Evolutionary conservation across 768 basidiomycete species (phyloP).

Genomic region (Coprinellus micaceus): DNA sequence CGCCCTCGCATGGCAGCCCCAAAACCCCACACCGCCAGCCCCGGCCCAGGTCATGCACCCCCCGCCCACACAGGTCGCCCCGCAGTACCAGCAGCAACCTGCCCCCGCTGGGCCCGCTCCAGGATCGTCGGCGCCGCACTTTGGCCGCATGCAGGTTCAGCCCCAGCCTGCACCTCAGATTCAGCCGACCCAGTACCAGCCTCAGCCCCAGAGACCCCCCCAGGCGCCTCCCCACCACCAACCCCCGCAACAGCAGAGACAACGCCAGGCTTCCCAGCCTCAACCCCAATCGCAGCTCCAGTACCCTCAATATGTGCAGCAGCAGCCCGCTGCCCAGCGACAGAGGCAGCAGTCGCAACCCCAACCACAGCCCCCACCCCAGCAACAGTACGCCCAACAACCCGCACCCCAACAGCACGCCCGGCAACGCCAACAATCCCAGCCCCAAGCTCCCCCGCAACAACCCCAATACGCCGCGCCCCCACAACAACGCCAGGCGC

Average conservation of each 20-base stretch:
- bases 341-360: conserved; percentile 19
- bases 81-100: conserved; percentile 10
- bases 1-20: conserved; percentile 4
- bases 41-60: too few species aligned
- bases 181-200: conserved; percentile 15
- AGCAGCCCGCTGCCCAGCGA: conserved; percentile 16
- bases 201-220: conserved; percentile 18
- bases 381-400: too few species aligned
- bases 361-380: too few species aligned
- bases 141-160: conserved; percentile 17
- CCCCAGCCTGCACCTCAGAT: conserved; percentile 15
- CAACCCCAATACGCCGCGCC: too few species aligned
- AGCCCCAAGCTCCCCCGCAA: conserved; percentile 16
- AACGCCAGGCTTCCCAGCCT: conserved; percentile 10
- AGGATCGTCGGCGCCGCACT: conserved; percentile 20
- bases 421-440: too few species aligned
- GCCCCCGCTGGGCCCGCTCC: conserved; percentile 12
- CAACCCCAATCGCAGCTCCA: conserved; percentile 13
- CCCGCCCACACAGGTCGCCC: neutral
- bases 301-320: conserved; percentile 14
- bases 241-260: conserved; percentile 20
- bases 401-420: too few species aligned
- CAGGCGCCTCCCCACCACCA: too few species aligned
- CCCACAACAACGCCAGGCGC: conserved; percentile 17
- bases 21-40: neutral